Percentiles rank a stretch among this genome's conserved stretches.
These are phyloP conservation scores for Colletotrichum incanum DNA, from an alignment of 2,329 filamentous ascomycete species.

Conservation along the genomic window DNA sequence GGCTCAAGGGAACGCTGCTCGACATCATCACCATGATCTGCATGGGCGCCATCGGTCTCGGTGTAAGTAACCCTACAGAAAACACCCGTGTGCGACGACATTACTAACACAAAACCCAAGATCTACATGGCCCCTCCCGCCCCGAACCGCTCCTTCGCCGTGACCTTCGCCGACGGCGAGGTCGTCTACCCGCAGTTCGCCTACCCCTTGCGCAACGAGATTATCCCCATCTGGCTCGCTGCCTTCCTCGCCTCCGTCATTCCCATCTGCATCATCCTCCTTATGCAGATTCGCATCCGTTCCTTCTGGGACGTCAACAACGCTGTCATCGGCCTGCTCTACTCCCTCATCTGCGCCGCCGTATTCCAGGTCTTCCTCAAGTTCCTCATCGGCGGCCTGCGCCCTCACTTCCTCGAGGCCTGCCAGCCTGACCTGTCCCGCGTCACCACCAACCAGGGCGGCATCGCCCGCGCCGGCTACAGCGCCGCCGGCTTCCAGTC, in stretches of 20 bases:
- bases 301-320: conserved; percentile 83
- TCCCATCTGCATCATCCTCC: conserved; percentile 75
- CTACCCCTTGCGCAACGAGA: conserved; percentile 79
- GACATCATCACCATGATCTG: conserved; percentile 78
- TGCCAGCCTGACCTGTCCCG: conserved; percentile 74
- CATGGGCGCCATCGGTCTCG: conserved; percentile 78
- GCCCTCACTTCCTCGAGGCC: conserved; percentile 80
- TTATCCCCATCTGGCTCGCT: conserved; percentile 80
- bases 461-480: conserved; percentile 59
- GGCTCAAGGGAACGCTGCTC: conserved; percentile 77
- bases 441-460: conserved; percentile 58
- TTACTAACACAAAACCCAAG: conserved; percentile 50
- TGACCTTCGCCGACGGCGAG: conserved; percentile 77
- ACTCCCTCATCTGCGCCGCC: conserved; percentile 78
- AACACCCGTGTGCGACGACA: not conserved
- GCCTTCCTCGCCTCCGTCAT: conserved; percentile 76
- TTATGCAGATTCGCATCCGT: conserved; percentile 78
- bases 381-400: conserved; percentile 80
- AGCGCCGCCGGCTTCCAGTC: conserved; percentile 67
- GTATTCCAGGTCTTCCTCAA: conserved; percentile 85
- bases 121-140: conserved; percentile 77
- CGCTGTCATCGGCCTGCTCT: conserved; percentile 77
- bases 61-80: conserved; percentile 61
- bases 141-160: conserved; percentile 78
- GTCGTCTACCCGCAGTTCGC: conserved; percentile 80